phyloP scores from a whole-genome alignment of 495 filamentous ascomycete genomes.

The Chaetomidium leptoderma region DNA sequence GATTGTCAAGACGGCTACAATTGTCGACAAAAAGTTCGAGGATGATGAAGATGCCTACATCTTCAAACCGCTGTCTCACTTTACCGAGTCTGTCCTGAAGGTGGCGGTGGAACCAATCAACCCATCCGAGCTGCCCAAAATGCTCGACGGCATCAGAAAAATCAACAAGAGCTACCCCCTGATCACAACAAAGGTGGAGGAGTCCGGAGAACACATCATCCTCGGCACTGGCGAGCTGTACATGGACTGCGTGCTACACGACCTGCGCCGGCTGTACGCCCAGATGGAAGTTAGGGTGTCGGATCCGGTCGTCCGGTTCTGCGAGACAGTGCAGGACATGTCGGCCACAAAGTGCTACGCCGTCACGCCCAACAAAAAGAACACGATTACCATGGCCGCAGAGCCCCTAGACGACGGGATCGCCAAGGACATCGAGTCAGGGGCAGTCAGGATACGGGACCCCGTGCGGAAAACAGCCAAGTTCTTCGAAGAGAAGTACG shows the following conservation, averaged over 20 bases:
- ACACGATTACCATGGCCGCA: conserved; percentile 97
- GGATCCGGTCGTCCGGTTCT: conserved; percentile 94
- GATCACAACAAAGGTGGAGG: conserved; percentile 93
- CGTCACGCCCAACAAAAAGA: conserved; percentile 96
- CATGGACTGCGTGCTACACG: conserved; percentile 98
- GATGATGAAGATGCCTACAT: conserved; percentile 90
- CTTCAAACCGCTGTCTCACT: conserved; percentile 87
- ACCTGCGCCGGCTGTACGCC: conserved; percentile 87
- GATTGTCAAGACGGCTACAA: conserved; percentile 95
- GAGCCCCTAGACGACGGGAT: conserved; percentile 93
- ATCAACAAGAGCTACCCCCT: conserved; percentile 97
- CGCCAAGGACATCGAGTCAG: conserved; percentile 89
- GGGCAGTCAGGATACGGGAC: conserved; percentile 85
- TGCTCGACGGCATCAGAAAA: conserved; percentile 93
- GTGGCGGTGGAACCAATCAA: conserved; percentile 98
- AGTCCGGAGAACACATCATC: conserved; percentile 95
- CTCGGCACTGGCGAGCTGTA: conserved; percentile 95
- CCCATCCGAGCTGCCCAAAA: conserved; percentile 96
- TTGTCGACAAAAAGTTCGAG: conserved; percentile 75
- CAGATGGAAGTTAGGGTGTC: conserved; percentile 99
- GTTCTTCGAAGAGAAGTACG: conserved; percentile 96
- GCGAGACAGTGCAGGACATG: conserved; percentile 96
- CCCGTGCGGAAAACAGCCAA: conserved; percentile 89
- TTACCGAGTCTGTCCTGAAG: conserved; percentile 97
- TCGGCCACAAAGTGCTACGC: conserved; percentile 98